These are phyloP conservation scores for Rutidosis leptorrhynchoides DNA, from an alignment of 129 eudicot species.

Conservation along the genomic window DNA sequence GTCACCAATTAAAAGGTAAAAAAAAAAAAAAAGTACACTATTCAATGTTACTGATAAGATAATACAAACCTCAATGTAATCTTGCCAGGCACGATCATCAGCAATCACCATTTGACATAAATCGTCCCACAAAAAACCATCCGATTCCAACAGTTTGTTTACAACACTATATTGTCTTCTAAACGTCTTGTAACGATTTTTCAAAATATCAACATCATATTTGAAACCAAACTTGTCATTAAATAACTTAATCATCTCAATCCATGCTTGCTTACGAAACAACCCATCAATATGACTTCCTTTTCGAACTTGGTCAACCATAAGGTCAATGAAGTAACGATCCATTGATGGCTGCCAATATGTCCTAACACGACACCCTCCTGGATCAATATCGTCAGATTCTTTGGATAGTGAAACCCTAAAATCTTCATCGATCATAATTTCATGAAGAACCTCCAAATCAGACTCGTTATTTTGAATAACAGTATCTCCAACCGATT, in stretches of 20 bases:
- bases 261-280: constrained; percentile 54
- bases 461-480: constrained; percentile 24
- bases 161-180: constrained; percentile 40
- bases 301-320: constrained; percentile 48
- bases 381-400: constrained; percentile 12
- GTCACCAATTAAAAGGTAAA: no score
- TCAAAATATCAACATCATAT: constrained; percentile 45
- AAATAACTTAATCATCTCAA: constrained; percentile 41
- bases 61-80: constrained; percentile 47
- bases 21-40: not conserved
- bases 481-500: constrained; percentile 20
- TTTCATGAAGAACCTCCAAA: constrained; percentile 45
- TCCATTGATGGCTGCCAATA: constrained; percentile 66
- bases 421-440: constrained; percentile 41
- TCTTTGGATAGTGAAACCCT: constrained; percentile 31
- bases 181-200: constrained; percentile 47
- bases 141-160: constrained; percentile 44
- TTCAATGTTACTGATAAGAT: constrained; percentile 6
- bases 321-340: constrained; percentile 48
- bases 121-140: constrained; percentile 55
- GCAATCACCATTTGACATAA: constrained; percentile 48
- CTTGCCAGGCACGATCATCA: constrained; percentile 54
- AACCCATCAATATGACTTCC: constrained; percentile 50
- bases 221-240: constrained; percentile 44
- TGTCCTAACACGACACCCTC: constrained; percentile 36